Evolutionary conservation across 1,284 basidiomycete genomes (phyloP), one percentile per base, ranked within the genome.

Genomic region (Golubevia pallescens): DNA sequence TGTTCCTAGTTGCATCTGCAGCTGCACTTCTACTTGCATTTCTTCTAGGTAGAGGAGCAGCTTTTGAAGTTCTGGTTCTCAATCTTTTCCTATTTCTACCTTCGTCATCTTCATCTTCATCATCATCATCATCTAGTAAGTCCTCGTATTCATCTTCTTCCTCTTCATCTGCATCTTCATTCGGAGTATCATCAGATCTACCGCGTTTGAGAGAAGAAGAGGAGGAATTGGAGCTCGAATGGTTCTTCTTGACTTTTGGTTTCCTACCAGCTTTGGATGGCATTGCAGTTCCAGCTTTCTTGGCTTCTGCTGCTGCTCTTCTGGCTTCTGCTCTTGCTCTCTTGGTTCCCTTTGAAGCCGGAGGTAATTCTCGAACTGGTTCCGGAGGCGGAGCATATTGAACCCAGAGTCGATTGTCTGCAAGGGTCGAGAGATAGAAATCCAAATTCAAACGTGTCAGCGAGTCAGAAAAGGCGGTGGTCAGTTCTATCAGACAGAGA

Each of bases 371-470:
- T 16, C 52, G 53, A 2, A 69, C 60, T 74, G 77, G 78, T 2
- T 80, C 83, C 6, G 73, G 58, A 8, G 84, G 86, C 8, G 86
- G 84, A 1, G 86, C 88, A 42, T 88, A 87, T 23, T 95, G 93
- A 53, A 95, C 90, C 93, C 93, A 96, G 19, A 95, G 88, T 19
- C 94, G 91, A 77, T 94, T 92, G 67, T 90, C 81, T 68, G 65
- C 8, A 54, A 57, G 55, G 10, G 10, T 48, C 13, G 8, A 7
- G 3, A 19, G 54, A 6, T 21, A 8, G 20, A 51, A 10, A 53
- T 16, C 16, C 58, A 5, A 34, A 19, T 19, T 23, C 21, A 24
- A n/a, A 51, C 7, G 3, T 13, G 19, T 28, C 28, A 28, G 28
- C 28, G 19, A 19, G 52, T 64, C 21, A 28, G 52, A 32, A 28